phyloP scores from a whole-genome alignment of 1,139 yeast genomes.

The Magnusiomyces sp. region DNA sequence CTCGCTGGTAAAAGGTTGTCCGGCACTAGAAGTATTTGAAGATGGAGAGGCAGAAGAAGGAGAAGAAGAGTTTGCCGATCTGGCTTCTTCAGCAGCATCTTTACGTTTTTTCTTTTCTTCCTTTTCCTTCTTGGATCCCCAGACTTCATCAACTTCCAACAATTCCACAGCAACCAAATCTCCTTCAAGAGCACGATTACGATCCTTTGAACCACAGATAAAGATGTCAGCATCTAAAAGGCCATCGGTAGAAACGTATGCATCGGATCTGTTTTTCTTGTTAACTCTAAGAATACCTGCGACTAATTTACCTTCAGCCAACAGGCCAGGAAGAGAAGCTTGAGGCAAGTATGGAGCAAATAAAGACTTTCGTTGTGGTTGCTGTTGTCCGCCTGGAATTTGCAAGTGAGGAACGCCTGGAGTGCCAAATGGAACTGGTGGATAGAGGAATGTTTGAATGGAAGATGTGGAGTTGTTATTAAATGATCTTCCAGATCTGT shows the following conservation, averaged over 20 bases:
- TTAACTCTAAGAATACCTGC: conserved; percentile 90
- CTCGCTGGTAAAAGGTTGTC: no score
- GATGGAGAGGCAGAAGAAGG: conserved; percentile 17
- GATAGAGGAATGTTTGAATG: conserved; percentile 25
- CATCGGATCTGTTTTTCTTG: conserved; percentile 92
- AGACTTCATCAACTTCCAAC: conserved; percentile 90
- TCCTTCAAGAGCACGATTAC: conserved; percentile 95
- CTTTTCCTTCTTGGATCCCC: conserved; percentile 93
- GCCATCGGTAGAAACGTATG: conserved; percentile 95
- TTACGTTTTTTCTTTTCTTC: conserved; percentile 95
- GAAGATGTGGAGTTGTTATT: conserved; percentile 62
- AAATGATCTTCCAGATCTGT: conserved; percentile 63
- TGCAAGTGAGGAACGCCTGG: conserved; percentile 15
- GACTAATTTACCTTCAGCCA: conserved; percentile 84
- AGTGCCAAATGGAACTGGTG: conserved; percentile 8
- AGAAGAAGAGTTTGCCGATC: conserved; percentile 30
- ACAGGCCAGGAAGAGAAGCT: conserved; percentile 78
- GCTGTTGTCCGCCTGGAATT: conserved; percentile 25
- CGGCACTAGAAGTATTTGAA: conserved; percentile 10
- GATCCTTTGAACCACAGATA: conserved; percentile 97
- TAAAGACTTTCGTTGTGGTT: conserved; percentile 62
- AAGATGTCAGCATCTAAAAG: conserved; percentile 91
- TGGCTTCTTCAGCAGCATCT: conserved; percentile 38
- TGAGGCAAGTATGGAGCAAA: conserved; percentile 97
- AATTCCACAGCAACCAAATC: conserved; percentile 93